Evolutionary conservation across 306 rosid genomes (phyloP).

Genomic region (Acacia confusa): DNA sequence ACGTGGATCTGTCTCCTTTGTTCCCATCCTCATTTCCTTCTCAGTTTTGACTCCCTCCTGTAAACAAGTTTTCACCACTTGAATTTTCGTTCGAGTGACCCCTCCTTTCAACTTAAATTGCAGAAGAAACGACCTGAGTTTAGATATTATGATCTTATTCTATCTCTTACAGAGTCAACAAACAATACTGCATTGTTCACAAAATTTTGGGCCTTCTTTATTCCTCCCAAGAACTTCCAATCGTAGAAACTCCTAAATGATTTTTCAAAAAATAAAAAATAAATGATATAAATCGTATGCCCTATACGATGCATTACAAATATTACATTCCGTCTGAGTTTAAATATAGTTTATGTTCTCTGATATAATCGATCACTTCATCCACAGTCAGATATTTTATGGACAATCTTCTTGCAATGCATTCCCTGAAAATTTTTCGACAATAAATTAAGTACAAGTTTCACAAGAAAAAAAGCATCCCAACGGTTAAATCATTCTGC

Average conservation of each 20-base stretch:
- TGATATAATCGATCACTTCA: conserved; percentile 73
- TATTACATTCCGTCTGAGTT: not conserved
- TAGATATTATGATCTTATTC: not conserved
- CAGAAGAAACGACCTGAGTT: too few relatives aligned
- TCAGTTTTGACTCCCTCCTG: too few relatives aligned
- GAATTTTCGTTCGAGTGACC: too few relatives aligned
- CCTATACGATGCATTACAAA: not conserved
- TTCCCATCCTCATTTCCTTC: too few relatives aligned
- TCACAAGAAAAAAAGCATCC: not conserved
- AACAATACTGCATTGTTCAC: not conserved
- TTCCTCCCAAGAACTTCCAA: not conserved
- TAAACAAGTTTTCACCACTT: too few relatives aligned
- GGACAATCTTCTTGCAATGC: conserved; percentile 83
- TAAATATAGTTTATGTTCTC: conserved; percentile 22
- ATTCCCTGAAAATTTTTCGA: conserved; percentile 56
- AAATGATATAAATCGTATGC: not conserved
- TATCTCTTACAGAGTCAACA: not conserved
- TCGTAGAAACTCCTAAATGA: not conserved
- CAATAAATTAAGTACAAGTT: not conserved
- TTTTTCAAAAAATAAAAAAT: not conserved
- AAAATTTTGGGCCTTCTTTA: not conserved
- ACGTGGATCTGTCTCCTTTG: too few relatives aligned
- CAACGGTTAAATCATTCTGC: not conserved
- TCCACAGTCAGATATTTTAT: conserved; percentile 76
- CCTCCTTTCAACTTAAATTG: not conserved